A percentile compares a stretch with the other conserved stretches of the same genome.
These are phyloP conservation scores for Speleostelium caveatum DNA, from an alignment of 78 protist species.

Conservation along the genomic window DNA sequence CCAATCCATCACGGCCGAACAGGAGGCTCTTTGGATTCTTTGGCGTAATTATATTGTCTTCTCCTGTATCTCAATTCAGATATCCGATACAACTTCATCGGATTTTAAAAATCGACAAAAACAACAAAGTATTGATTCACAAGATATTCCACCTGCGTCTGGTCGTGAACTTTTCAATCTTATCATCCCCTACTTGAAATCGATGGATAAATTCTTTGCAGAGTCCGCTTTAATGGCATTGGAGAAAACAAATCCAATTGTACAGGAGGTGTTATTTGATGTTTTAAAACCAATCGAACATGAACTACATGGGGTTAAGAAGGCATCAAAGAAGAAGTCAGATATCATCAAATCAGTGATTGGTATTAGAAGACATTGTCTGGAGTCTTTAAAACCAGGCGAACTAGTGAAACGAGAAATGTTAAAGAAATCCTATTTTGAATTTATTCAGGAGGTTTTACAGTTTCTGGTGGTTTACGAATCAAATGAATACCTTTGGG, in stretches of 20 bases:
- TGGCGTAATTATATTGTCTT: conserved; percentile 81
- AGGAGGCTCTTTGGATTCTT: conserved; percentile 59
- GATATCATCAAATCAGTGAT: conserved; percentile 56
- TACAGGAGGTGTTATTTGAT: conserved; percentile 70
- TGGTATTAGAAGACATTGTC: conserved; percentile 72
- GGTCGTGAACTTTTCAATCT: conserved; percentile 69
- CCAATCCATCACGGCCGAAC: conserved; percentile 17
- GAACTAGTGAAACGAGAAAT: conserved; percentile 53
- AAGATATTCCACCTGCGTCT: conserved; percentile 9
- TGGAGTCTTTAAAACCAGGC: conserved; percentile 64
- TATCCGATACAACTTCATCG: conserved; percentile 30
- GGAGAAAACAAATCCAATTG: conserved; percentile 70
- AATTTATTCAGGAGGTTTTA: conserved; percentile 55
- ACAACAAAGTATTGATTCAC: background rate
- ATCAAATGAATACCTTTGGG: conserved; percentile 54
- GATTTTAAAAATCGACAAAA: conserved; percentile 11
- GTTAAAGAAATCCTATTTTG: conserved; percentile 37
- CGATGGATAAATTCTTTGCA: conserved; percentile 55
- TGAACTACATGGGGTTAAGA: conserved; percentile 25
- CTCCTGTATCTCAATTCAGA: conserved; percentile 61
- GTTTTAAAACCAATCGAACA: conserved; percentile 69
- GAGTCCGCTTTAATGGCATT: conserved; percentile 64
- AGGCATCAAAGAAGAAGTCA: conserved; percentile 58
- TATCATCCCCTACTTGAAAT: conserved; percentile 61
- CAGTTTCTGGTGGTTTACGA: conserved; percentile 20